Evolutionary conservation across 179 eudicot genomes (phyloP), one percentile per base, ranked within the genome.

Genomic region (Silene vulgaris): DNA sequence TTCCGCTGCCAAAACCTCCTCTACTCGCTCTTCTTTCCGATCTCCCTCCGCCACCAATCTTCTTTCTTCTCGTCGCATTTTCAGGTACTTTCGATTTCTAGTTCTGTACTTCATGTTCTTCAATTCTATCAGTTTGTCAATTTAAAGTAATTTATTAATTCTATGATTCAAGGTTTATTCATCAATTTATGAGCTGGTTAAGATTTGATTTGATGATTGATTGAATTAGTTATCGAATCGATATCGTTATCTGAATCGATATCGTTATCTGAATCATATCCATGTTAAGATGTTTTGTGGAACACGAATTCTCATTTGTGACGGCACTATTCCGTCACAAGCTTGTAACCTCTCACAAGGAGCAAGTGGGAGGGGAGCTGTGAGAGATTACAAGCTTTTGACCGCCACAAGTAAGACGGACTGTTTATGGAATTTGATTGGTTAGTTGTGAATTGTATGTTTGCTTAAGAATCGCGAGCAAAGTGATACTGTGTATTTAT

Each of bases 51-150:
- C 64, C 21, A 7, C 21, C 4, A 59, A 5, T 59, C 64, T 59
- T n/a, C 8, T 59, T n/a, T 59, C 64, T 59, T 59, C 64, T 20
- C 26, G 23, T 59, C 64, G 64, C 64, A 59, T 59, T 59, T 59
- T 59, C 50, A 75, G 77, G 77, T 52, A 26, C 4, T n/a, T 35
- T 28, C 64, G 8, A 59, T 50, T 1, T 0, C 40, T 14, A 5
- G 9, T 13, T 19, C 8, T 8, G 19, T 19, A 59, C 17, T 14
- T 59, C 64, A 16, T n/a, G 2, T n/a, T 35, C 37, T 3, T 32
- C 26, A 23, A 23, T 23, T 23, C 37, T 32, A 32, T 2, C 37
- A 32, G 37, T 9, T 17, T 59, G 64, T 20, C 17, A 6, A 19
- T n/a, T 59, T n/a, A n/a, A 3, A 59, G 13, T 1, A 17, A 16